A percentile compares a stretch with the other conserved stretches of the same genome.
Conservation (phyloP, 2,329 filamentous ascomycete genomes). For the Talaromyces sp. region DNA sequence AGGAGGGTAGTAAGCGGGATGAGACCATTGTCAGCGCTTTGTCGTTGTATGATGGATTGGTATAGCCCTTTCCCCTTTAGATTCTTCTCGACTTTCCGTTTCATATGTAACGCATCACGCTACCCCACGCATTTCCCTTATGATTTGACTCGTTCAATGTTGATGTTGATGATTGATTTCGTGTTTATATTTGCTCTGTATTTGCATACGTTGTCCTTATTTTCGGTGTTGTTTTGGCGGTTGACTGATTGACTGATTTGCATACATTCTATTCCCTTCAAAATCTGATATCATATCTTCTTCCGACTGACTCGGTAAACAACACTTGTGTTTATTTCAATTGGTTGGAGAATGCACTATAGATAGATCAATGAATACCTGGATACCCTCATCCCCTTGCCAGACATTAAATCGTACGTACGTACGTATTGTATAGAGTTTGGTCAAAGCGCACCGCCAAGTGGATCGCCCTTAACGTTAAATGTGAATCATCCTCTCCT, state of each 20-base stretch:
- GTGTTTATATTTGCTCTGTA: not conserved
- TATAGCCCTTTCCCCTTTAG: slow-evolving; percentile 51
- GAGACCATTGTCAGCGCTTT: slow-evolving; percentile 98
- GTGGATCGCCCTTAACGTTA: too few species aligned
- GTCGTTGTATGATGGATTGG: slow-evolving; percentile 92
- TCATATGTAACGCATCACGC: not conserved
- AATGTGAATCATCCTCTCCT: too few species aligned
- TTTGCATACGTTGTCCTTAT: not conserved
- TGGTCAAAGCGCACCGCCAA: too few species aligned
- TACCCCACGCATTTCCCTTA: not conserved
- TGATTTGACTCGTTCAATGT: not conserved
- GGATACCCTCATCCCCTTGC: not conserved
- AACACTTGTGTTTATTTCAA: not conserved
- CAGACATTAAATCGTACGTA: too few species aligned
- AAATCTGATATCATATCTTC: not conserved
- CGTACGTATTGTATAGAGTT: too few species aligned
- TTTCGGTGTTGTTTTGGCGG: slow-evolving; percentile 20
- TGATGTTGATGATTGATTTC: not conserved
- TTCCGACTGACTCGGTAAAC: not conserved
- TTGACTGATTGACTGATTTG: slow-evolving; percentile 21
- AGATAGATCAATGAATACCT: not conserved
- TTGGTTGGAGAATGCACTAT: not conserved
- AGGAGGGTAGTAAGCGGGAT: slow-evolving; percentile 97
- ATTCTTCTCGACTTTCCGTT: not conserved
- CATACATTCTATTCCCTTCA: not conserved